phyloP scores from a whole-genome alignment of 2,329 filamentous ascomycete species.

The Chaetomium strumarium region DNA sequence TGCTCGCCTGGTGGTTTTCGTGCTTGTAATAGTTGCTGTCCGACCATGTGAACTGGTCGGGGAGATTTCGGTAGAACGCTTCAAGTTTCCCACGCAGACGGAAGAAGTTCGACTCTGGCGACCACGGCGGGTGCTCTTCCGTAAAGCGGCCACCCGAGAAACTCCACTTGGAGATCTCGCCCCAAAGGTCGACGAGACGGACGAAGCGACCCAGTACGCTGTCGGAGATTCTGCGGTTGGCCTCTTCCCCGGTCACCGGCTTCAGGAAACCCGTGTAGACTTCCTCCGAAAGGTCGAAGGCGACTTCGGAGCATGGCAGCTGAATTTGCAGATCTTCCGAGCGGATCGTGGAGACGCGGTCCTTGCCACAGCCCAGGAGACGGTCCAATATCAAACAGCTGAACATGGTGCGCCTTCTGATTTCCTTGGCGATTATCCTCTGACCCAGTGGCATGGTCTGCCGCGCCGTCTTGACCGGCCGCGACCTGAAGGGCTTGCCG shows the following conservation, averaged over 20 bases:
- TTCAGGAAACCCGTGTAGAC: conserved; percentile 47
- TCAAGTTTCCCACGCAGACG: conserved; percentile 46
- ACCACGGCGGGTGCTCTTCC: conserved; percentile 54
- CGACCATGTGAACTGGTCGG: conserved; percentile 51
- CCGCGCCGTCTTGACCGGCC: conserved; percentile 3
- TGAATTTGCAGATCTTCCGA: conserved; percentile 57
- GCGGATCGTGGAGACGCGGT: conserved; percentile 53
- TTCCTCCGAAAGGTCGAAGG: conserved; percentile 57
- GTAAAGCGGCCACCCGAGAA: conserved; percentile 46
- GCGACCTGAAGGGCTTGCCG: conserved; percentile 15
- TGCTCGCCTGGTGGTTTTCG: conserved; percentile 56
- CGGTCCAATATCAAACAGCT: conserved; percentile 69
- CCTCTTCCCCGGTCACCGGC: conserved; percentile 16
- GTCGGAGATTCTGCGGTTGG: conserved; percentile 33
- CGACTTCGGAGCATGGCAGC: conserved; percentile 60
- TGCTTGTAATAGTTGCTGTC: conserved; percentile 59
- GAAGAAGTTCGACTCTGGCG: conserved; percentile 48
- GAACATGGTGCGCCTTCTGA: conserved; percentile 64
- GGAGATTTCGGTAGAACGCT: conserved; percentile 48
- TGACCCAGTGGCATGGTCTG: conserved; percentile 16
- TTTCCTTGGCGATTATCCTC: conserved; percentile 54
- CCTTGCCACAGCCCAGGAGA: conserved; percentile 59
- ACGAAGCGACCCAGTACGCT: conserved; percentile 49
- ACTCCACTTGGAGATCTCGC: conserved; percentile 52
- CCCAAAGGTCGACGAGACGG: conserved; percentile 54